Evolutionary conservation across 345 rosid genomes (phyloP).

Genomic region (Salix udensis): DNA sequence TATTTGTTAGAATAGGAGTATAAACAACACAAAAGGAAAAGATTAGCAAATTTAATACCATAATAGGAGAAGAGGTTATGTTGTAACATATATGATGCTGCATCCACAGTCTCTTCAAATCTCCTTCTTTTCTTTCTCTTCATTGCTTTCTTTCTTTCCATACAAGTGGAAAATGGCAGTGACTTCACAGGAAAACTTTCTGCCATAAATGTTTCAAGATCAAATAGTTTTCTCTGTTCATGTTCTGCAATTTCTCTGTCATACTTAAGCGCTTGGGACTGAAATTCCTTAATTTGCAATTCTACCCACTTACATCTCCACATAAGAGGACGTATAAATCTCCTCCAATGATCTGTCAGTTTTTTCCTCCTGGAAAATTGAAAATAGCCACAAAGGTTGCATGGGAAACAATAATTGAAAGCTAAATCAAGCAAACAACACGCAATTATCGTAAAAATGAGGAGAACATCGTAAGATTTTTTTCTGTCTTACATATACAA

Average conservation of each 20-base stretch:
- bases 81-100: conserved; percentile 18
- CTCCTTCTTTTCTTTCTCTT: conserved; percentile 28
- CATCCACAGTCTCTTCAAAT: conserved; percentile 24
- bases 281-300: conserved; percentile 25
- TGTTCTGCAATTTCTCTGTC: conserved; percentile 22
- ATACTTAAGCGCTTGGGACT: conserved; percentile 27
- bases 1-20: neutral
- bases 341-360: conserved; percentile 34
- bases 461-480: neutral
- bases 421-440: neutral
- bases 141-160: conserved; percentile 22
- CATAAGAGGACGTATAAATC: conserved; percentile 33
- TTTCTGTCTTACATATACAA: neutral
- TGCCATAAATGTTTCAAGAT: conserved; percentile 12
- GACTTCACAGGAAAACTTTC: conserved; percentile 22
- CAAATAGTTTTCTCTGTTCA: conserved; percentile 22
- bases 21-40: neutral
- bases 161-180: conserved; percentile 18
- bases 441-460: neutral
- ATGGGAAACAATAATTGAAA: neutral
- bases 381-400: neutral
- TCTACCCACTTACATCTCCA: conserved; percentile 38
- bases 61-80: conserved; percentile 31
- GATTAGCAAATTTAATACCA: conserved; percentile 15
- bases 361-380: conserved; percentile 25